Conservation (phyloP, 495 filamentous ascomycete species). For the Talaromyces borbonicus region DNA sequence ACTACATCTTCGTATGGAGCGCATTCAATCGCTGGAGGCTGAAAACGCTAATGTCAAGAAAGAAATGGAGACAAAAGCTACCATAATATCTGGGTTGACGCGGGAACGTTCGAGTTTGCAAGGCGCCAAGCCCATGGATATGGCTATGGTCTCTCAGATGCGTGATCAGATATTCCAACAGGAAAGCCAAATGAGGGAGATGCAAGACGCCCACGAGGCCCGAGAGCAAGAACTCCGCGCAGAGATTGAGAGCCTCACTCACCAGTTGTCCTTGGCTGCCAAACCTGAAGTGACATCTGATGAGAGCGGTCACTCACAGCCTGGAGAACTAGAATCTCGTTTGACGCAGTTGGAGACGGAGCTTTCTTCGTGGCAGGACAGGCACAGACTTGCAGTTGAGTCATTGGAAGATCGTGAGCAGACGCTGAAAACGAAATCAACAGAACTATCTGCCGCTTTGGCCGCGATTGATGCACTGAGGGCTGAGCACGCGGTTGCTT, state of each 20-base stretch:
- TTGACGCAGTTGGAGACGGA: slow-evolving; percentile 67
- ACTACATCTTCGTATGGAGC: slow-evolving; percentile 74
- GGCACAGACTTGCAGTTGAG: slow-evolving; percentile 60
- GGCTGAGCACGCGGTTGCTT: slow-evolving; percentile 23
- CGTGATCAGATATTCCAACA: slow-evolving; percentile 79
- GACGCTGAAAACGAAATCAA: slow-evolving; percentile 59
- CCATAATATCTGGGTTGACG: slow-evolving; percentile 88
- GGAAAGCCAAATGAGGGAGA: slow-evolving; percentile 64
- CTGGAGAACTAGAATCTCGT: slow-evolving; percentile 46
- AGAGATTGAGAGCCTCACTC: slow-evolving; percentile 55
- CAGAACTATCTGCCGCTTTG: slow-evolving; percentile 53
- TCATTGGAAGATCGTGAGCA: slow-evolving; percentile 65
- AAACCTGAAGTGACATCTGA: slow-evolving; percentile 36
- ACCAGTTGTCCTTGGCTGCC: slow-evolving; percentile 17
- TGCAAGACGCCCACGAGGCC: slow-evolving; percentile 60
- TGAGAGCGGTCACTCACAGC: slow-evolving; percentile 16
- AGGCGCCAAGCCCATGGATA: slow-evolving; percentile 74
- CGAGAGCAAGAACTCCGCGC: slow-evolving; percentile 64
- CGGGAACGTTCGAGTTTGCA: slow-evolving; percentile 85
- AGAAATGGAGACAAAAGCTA: slow-evolving; percentile 93
- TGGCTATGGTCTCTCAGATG: slow-evolving; percentile 79
- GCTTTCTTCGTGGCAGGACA: slow-evolving; percentile 60
- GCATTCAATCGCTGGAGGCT: slow-evolving; percentile 77
- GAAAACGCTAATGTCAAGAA: slow-evolving; percentile 77
- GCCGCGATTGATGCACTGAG: slow-evolving; percentile 39